A percentile compares a stretch with the other conserved stretches of the same genome.
These are phyloP conservation scores for Bjerkandera adusta DNA, from an alignment of 1,284 basidiomycete species.

Conservation along the genomic window DNA sequence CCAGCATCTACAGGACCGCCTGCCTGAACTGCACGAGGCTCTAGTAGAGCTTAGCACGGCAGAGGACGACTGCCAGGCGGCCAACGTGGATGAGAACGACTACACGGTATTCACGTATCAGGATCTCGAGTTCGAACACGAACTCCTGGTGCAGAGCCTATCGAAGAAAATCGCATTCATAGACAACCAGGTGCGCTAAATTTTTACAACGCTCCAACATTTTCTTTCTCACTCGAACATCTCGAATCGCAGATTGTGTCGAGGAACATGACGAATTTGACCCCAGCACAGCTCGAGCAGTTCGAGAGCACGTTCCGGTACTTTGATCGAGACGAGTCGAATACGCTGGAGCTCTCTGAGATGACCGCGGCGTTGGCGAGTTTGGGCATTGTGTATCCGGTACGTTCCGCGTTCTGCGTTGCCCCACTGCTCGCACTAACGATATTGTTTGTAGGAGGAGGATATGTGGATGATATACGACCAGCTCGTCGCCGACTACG, in stretches of 20 bases:
- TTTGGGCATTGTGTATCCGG: conserved; percentile 90
- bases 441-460: conserved; percentile 56
- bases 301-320: conserved; percentile 98
- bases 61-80: conserved; percentile 80
- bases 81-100: conserved; percentile 97
- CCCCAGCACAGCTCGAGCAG: conserved; percentile 94
- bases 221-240: conserved; percentile 2
- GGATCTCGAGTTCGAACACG: conserved; percentile 90
- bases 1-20: conserved; percentile 56
- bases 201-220: background rate
- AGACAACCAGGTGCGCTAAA: conserved; percentile 84
- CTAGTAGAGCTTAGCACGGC: conserved; percentile 55
- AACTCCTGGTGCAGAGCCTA: conserved; percentile 79
- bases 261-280: conserved; percentile 87
- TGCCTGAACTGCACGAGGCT: conserved; percentile 59
- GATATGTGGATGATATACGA: conserved; percentile 87
- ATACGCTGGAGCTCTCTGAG: conserved; percentile 83
- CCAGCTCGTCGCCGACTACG: conserved; percentile 83
- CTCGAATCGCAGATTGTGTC: conserved; percentile 65
- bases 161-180: conserved; percentile 93
- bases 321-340: conserved; percentile 92
- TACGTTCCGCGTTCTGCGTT: conserved; percentile 31
- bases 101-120: conserved; percentile 91
- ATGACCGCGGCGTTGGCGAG: conserved; percentile 93
- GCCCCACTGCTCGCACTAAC: background rate